phyloP scores from a whole-genome alignment of 139 green algal genomes.

The Medakamo hakoo region DNA sequence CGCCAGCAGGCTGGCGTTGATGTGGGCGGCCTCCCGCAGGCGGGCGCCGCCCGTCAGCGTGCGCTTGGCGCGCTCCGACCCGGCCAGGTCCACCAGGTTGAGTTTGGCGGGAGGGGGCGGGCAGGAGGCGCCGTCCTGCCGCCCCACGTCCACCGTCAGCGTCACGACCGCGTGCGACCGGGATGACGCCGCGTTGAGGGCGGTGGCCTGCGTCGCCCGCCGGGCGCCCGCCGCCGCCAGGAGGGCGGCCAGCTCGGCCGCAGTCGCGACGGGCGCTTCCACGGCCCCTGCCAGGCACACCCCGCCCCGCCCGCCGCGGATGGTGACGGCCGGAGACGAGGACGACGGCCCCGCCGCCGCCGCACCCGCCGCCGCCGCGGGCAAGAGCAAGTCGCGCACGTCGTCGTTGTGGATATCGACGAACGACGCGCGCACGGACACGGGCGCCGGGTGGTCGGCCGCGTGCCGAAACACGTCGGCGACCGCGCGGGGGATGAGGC shows the following conservation, averaged over 20 bases:
- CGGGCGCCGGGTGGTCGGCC: too few species aligned
- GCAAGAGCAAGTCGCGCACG: not conserved
- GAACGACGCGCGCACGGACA: not conserved
- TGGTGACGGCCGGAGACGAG: conserved; percentile 25
- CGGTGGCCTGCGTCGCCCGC: conserved; percentile 81
- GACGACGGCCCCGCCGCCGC: not conserved
- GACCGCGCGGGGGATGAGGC: not conserved
- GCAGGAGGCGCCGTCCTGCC: not conserved
- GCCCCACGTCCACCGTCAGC: conserved; percentile 63
- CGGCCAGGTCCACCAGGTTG: conserved; percentile 96
- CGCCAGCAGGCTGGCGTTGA: conserved; percentile 94
- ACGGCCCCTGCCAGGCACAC: conserved; percentile 81
- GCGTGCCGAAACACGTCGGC: not conserved
- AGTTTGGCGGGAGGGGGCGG: conserved; percentile 57
- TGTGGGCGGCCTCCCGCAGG: conserved; percentile 83
- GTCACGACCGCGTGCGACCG: conserved; percentile 85
- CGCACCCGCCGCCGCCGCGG: too few species aligned
- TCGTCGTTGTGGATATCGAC: not conserved
- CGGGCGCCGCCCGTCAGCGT: conserved; percentile 73
- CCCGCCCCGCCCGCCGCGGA: conserved; percentile 64
- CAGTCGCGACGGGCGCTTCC: conserved; percentile 77
- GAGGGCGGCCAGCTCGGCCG: conserved; percentile 73
- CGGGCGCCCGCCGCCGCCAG: conserved; percentile 77
- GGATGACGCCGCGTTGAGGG: conserved; percentile 94
- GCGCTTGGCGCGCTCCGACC: conserved; percentile 84